Evolutionary conservation across 2,329 filamentous ascomycete genomes (phyloP).

Genomic region (Colletotrichum echinochloae): DNA sequence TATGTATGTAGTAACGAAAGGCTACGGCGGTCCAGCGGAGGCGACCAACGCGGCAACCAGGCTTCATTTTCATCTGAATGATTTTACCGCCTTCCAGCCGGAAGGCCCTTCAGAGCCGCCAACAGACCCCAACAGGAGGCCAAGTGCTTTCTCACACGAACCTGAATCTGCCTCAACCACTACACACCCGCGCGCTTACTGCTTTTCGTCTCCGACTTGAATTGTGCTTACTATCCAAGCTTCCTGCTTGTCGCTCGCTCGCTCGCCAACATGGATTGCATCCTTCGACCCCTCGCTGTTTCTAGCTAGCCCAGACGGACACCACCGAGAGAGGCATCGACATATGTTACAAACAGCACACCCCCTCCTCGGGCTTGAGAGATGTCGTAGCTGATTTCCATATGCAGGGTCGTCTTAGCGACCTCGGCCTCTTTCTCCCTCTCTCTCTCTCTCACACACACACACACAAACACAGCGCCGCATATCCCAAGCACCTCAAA

Average conservation of each 20-base stretch:
- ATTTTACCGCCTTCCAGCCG: slow-evolving; percentile 12
- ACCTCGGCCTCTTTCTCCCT: no score
- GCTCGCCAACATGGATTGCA: background rate
- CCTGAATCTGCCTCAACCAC: slow-evolving; percentile 2
- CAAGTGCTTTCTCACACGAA: slow-evolving; percentile 1
- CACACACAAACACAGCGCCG: slow-evolving; percentile 20
- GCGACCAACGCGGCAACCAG: slow-evolving; percentile 33
- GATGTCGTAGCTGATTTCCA: background rate
- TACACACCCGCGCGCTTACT: background rate
- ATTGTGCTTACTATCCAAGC: background rate
- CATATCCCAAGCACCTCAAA: slow-evolving; percentile 29
- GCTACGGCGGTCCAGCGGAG: background rate
- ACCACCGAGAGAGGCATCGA: background rate
- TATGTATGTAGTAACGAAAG: no score
- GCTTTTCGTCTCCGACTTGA: background rate
- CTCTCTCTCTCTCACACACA: no score
- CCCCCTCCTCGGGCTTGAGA: background rate
- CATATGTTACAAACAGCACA: background rate
- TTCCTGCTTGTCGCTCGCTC: background rate
- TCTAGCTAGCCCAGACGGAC: background rate
- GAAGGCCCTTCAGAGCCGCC: slow-evolving; percentile 22
- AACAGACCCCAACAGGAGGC: slow-evolving; percentile 17
- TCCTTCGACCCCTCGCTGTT: background rate
- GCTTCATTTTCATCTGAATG: background rate
- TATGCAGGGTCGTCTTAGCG: slow-evolving; percentile 7